Conservation (phyloP, 1,284 basidiomycete genomes). For the Veloboletus limbatus region DNA sequence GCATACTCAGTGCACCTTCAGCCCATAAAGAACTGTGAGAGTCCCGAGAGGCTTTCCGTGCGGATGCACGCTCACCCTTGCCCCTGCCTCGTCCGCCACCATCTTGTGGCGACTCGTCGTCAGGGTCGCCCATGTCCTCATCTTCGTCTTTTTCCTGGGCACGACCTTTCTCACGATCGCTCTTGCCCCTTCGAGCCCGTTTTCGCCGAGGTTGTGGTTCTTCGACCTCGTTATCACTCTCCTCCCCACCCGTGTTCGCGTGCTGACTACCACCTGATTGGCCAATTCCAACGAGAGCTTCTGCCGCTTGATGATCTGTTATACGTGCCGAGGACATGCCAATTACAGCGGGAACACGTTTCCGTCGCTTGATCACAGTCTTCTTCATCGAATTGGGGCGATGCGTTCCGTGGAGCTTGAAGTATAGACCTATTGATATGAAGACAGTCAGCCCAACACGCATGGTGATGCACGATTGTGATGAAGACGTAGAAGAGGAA, state of each 20-base stretch:
- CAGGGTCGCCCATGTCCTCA: slow-evolving; percentile 48
- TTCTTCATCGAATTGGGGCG: slow-evolving; percentile 99
- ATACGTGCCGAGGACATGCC: slow-evolving; percentile 52
- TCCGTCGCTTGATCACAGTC: slow-evolving; percentile 96
- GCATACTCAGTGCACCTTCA: slow-evolving; percentile 36
- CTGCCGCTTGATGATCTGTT: slow-evolving; percentile 80
- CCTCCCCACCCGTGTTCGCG: slow-evolving; percentile 46
- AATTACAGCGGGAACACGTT: slow-evolving; percentile 84
- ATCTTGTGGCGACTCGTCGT: slow-evolving; percentile 33
- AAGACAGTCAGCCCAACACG: slow-evolving; percentile 23
- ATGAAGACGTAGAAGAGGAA: slow-evolving; percentile 3
- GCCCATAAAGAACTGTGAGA: slow-evolving; percentile 37
- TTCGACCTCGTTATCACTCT: slow-evolving; percentile 55
- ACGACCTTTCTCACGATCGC: slow-evolving; percentile 37
- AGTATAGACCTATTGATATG: slow-evolving; percentile 77
- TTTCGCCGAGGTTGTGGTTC: slow-evolving; percentile 53
- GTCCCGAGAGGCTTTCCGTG: slow-evolving; percentile 37
- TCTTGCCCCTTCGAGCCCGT: slow-evolving; percentile 44
- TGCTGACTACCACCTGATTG: slow-evolving; percentile 45
- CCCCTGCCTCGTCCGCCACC: slow-evolving; percentile 27
- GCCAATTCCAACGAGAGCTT: slow-evolving; percentile 77
- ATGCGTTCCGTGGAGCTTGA: slow-evolving; percentile 96
- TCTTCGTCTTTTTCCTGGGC: slow-evolving; percentile 46
- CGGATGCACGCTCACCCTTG: slow-evolving; percentile 36
- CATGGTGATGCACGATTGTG: slow-evolving; percentile 5